These are phyloP conservation scores for Auricularia sp. DNA, from an alignment of 768 basidiomycete species.

Conservation along the genomic window DNA sequence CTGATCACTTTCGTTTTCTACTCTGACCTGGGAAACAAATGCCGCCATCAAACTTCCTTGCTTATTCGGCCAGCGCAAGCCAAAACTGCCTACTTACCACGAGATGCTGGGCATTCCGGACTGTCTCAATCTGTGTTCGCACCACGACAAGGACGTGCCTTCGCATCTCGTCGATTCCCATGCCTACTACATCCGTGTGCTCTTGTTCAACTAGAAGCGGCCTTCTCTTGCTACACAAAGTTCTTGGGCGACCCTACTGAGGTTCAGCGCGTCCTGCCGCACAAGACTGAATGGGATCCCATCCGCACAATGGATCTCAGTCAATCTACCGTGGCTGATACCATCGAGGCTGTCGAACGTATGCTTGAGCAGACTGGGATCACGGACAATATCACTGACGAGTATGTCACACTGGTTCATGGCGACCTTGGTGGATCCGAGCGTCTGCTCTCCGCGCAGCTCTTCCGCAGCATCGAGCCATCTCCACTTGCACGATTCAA, in stretches of 20 bases:
- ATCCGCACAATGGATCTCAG: background rate
- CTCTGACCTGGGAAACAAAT: background rate
- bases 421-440: conserved; percentile 24
- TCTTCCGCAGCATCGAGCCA: conserved; percentile 17
- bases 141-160: background rate
- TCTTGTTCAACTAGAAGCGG: background rate
- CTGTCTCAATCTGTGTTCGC: background rate
- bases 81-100: no score
- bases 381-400: background rate
- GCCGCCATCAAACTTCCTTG: background rate
- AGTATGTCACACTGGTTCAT: conserved; percentile 16
- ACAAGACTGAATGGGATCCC: background rate
- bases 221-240: background rate
- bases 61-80: no score
- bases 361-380: background rate
- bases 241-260: background rate
- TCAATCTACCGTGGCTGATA: background rate
- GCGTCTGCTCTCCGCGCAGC: conserved; percentile 9
- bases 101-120: no score
- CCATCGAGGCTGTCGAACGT: background rate
- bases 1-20: background rate
- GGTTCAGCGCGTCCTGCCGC: background rate
- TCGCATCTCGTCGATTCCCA: background rate
- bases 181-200: background rate
- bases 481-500: conserved; percentile 24